Evolutionary conservation across 2,329 filamentous ascomycete genomes (phyloP), one percentile per base, ranked within the genome.

Genomic region (Phaeosphaeriaceae sp.): DNA sequence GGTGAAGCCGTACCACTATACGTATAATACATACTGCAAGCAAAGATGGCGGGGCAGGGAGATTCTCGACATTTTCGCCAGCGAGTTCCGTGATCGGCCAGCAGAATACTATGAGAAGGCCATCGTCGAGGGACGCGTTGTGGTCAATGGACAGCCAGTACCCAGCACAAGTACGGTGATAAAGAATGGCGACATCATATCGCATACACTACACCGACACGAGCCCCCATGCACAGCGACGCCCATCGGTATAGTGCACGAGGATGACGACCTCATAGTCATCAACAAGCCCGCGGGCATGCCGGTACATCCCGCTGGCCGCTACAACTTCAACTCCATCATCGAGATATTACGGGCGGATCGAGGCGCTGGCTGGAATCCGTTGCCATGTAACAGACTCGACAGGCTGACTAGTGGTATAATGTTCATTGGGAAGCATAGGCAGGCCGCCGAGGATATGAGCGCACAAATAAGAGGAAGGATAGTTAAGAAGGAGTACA

Each of bases 231-330:
- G 97, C 30, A 94, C 92, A 1, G 89, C 88, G 17, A 87, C 91
- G 44, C 87, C 91, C 0, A 90, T 99, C 51, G 87, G 86, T 17
- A 86, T 97, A 48, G 88, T 99, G 42, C 91, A 97, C 78, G 95
- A 99, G 78, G 93, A 97, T 68, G 88, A 96, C 48, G 91, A 94
- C 66, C 90, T 99, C 83, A 91, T 99, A 59, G 94, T 98, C 61
- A 97, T 99, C 76, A 93, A 97, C 81, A 99, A 99, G 78, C 95
- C 95, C 0, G 91, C 94, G 0, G 95, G 95, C 7, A 89, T 99
- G 43, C 95, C 95, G 0, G 95, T 99, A 0, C 95, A 99, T 77
- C 92, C 95, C 6, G 94, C 95, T 0, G 95, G 95, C 6, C 89
- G 95, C 50, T 99, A 99, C 82, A 93, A 94, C 77, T 97, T 91